These are phyloP conservation scores for Zychaea mexicana DNA, from an alignment of 371 early-diverging fungal genomes.

Conservation along the genomic window DNA sequence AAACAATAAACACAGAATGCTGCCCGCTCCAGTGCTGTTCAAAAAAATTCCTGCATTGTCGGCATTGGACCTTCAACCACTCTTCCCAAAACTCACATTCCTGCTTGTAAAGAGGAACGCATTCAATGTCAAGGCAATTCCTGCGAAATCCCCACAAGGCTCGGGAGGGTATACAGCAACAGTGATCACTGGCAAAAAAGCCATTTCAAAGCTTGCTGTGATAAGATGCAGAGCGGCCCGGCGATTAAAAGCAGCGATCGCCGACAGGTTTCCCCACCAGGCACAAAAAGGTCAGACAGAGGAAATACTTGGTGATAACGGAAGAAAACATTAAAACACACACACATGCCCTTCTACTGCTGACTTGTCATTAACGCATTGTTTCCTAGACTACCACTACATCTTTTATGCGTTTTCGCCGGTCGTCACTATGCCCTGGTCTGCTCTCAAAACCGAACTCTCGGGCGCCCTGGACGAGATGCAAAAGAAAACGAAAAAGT, in stretches of 20 bases:
- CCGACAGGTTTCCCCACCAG: not conserved
- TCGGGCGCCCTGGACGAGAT: not conserved
- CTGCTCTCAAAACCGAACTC: not conserved
- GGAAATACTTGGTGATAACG: not conserved
- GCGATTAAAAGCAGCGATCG: constrained; percentile 1
- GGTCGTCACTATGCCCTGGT: not conserved
- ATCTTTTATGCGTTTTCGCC: not conserved
- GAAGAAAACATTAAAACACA: not conserved
- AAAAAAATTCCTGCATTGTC: not conserved
- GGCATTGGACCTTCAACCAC: not conserved
- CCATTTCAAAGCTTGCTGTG: not conserved
- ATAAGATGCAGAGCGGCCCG: not conserved
- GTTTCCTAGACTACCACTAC: not conserved
- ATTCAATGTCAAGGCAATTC: constrained; percentile 1
- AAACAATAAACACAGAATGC: not conserved
- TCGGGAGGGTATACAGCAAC: not conserved
- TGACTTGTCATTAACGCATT: not conserved
- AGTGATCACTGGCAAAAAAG: not conserved
- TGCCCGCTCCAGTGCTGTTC: not conserved
- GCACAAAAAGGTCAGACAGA: not conserved
- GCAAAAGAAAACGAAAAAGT: not conserved
- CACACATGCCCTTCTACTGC: not conserved
- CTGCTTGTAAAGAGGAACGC: not conserved
- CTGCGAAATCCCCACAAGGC: not conserved
- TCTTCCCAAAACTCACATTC: not conserved